Conservation (phyloP, 2,329 filamentous ascomycete species). For the Neonectria neomacrospora region DNA sequence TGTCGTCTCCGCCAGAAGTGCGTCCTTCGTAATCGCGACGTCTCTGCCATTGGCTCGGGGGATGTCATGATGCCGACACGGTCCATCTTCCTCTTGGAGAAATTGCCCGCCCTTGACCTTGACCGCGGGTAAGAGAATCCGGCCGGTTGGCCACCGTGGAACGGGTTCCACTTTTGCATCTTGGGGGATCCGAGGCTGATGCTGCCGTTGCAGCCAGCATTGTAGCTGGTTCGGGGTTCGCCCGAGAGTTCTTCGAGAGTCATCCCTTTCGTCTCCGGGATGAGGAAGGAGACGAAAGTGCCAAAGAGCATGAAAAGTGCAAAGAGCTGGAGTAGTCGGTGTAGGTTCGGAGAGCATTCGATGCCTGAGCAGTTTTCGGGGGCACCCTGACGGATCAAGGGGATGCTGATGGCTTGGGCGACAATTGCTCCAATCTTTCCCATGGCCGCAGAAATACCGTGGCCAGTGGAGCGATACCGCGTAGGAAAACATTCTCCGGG, state of each 20-base stretch:
- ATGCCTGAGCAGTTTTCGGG: constrained; percentile 60
- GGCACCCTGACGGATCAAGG: constrained; percentile 68
- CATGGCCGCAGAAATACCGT: constrained; percentile 73
- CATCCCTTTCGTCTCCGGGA: constrained; percentile 80
- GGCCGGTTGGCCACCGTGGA: constrained; percentile 61
- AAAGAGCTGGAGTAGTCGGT: constrained; percentile 81
- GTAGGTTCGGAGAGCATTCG: constrained; percentile 68
- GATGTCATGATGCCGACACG: constrained; percentile 57
- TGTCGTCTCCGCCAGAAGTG: constrained; percentile 47
- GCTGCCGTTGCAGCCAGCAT: constrained; percentile 62
- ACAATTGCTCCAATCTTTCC: constrained; percentile 77
- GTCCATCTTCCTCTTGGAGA: constrained; percentile 44
- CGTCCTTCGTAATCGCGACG: constrained; percentile 35
- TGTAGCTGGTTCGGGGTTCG: constrained; percentile 70
- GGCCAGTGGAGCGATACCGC: constrained; percentile 69
- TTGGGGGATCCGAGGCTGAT: constrained; percentile 51
- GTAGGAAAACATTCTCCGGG: constrained; percentile 74
- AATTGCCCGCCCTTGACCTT: constrained; percentile 40
- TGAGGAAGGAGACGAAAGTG: constrained; percentile 73
- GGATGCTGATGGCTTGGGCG: constrained; percentile 73
- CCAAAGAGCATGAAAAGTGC: constrained; percentile 84
- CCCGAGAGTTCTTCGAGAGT: constrained; percentile 78
- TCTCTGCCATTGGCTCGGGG: constrained; percentile 51
- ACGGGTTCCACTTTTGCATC: constrained; percentile 57
- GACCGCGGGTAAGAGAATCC: constrained; percentile 60